Percentiles rank a stretch among this genome's conserved stretches.
phyloP scores from a whole-genome alignment of 2,329 filamentous ascomycete species.

The Trichoderma afroharzianum region DNA sequence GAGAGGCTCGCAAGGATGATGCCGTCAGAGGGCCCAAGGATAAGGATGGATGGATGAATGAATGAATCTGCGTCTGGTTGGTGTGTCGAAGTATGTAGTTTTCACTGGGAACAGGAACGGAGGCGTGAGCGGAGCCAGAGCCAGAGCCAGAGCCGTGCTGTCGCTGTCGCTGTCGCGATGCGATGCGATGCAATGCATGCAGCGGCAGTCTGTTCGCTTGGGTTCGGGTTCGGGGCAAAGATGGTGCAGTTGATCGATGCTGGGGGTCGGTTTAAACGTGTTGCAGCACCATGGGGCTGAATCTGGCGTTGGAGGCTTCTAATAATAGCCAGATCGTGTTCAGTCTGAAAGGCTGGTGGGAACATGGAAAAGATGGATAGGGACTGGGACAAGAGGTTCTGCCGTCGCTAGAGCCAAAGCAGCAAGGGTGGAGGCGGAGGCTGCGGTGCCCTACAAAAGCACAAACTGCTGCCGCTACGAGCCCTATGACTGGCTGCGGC shows the following conservation, averaged over 20 bases:
- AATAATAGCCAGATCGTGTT: slow-evolving; percentile 50
- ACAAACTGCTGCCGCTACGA: background rate
- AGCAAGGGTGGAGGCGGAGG: slow-evolving; percentile 12
- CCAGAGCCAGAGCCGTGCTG: slow-evolving; percentile 1
- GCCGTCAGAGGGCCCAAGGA: background rate
- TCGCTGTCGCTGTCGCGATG: slow-evolving; percentile 2
- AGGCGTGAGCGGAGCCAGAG: background rate
- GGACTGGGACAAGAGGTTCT: background rate
- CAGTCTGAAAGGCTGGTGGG: slow-evolving; percentile 24
- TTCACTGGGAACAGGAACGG: background rate
- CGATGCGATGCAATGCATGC: background rate
- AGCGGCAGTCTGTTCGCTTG: slow-evolving; percentile 10
- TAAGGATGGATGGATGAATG: background rate
- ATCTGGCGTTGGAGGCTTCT: slow-evolving; percentile 49
- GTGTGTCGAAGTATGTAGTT: background rate
- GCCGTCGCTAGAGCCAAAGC: background rate
- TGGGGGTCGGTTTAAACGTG: slow-evolving; percentile 19
- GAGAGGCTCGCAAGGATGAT: background rate
- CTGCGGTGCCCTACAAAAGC: background rate
- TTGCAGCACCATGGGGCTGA: slow-evolving; percentile 43
- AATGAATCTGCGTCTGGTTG: background rate
- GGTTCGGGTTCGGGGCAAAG: background rate
- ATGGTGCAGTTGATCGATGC: slow-evolving; percentile 18
- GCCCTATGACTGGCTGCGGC: slow-evolving; percentile 8
- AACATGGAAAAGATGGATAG: slow-evolving; percentile 20